Base-by-base conservation (phyloP, 1,139 yeast genomes). In the Geotrichum candidum region DNA sequence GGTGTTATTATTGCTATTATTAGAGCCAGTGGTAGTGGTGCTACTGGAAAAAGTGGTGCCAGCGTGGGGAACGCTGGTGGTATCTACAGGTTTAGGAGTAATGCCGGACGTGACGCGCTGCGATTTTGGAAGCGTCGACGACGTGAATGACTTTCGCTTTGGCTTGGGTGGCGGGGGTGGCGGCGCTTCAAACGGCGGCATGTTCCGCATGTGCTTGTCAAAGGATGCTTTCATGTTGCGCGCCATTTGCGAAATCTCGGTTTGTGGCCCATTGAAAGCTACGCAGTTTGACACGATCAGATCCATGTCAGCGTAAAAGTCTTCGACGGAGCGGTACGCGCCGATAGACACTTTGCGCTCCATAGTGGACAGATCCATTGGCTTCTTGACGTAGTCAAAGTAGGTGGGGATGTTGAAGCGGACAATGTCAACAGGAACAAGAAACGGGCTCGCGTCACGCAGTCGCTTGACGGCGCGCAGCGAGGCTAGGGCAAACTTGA, bases 291-390 rank as follows among this genome's bases (percentile, higher is more conserved):
- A 74, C 33, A 94, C 94, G 85, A 94, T 90, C 67, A 90, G 78
- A 68, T 90, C 86, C 76, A 94, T 90, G 75, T 95, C 99, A 18
- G 82, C 87, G 38, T 81, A 82, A 59, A 92, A 83, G 66, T 86
- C 86, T 63, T 82, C 80, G 10, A 91, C 85, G 6, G 83, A 80
- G 64, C 81, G 86, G 74, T 92, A 94, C 2, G 91, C 94, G 70
- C 84, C 83, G 13, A 76, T 83, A 58, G 73, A 79, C 56, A 92
- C 76, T 74, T 92, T 94, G 68, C 83, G 83, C 74, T 95, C 99
- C 68, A 94, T 89, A 2, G 98, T 91, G 5, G 92, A 83, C 57
- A 94, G 78, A 73, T 95, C 99, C 98, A 95, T 94, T 51, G 99
- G 99, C 68, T 88, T 80, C 65, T 83, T 82, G 68, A 95, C 85